Evolutionary conservation across 2,329 filamentous ascomycete species (phyloP).

Genomic region (Sporothrix globosa): DNA sequence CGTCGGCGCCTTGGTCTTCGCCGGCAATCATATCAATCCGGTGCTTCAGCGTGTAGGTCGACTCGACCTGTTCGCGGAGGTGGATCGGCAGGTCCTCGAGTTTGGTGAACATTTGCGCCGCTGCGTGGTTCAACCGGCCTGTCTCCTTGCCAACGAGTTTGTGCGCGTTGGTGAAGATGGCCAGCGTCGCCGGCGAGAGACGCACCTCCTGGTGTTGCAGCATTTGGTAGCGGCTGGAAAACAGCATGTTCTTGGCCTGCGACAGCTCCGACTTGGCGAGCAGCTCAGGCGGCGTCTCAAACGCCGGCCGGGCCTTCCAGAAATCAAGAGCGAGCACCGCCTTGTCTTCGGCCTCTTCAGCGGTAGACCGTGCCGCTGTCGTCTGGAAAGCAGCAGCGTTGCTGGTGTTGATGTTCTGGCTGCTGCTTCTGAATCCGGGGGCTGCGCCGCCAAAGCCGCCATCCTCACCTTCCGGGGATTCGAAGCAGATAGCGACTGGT

Average conservation of each 20-base stretch:
- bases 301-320: conserved; percentile 54
- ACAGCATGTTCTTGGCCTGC: conserved; percentile 50
- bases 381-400: conserved; percentile 38
- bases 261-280: conserved; percentile 47
- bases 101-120: conserved; percentile 71
- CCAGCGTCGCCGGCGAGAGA: conserved; percentile 70
- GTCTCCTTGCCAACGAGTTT: conserved; percentile 72
- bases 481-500: conserved; percentile 62
- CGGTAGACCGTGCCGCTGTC: conserved; percentile 38
- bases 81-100: conserved; percentile 70
- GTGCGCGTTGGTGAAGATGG: conserved; percentile 73
- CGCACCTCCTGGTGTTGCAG: conserved; percentile 68
- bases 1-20: conserved; percentile 48
- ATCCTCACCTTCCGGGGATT: conserved; percentile 58
- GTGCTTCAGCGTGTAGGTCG: conserved; percentile 66
- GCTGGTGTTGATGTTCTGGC: conserved; percentile 13
- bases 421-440: neutral
- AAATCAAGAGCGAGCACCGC: conserved; percentile 52
- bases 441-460: conserved; percentile 43
- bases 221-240: conserved; percentile 62
- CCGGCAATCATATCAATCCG: conserved; percentile 69
- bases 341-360: conserved; percentile 44
- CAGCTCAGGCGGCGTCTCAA: conserved; percentile 37
- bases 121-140: conserved; percentile 67
- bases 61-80: conserved; percentile 67